These are phyloP conservation scores for Triticum monococcum DNA, from an alignment of 176 grass and related monocot genomes.

Conservation along the genomic window DNA sequence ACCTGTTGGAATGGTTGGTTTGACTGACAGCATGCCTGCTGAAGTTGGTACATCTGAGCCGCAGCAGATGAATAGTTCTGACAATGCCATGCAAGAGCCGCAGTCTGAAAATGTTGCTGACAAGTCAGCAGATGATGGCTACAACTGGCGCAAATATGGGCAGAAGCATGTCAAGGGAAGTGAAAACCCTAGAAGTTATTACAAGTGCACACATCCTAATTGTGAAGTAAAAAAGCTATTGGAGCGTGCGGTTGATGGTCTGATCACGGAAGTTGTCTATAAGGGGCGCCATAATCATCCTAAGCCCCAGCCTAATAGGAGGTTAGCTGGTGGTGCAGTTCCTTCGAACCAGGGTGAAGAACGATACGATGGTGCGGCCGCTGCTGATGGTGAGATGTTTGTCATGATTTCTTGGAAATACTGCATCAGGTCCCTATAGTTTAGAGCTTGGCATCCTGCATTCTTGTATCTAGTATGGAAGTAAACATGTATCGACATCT, in stretches of 20 bases:
- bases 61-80: conserved; percentile 42
- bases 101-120: conserved; percentile 61
- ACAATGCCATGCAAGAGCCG: conserved; percentile 45
- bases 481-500: neutral
- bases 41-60: conserved; percentile 52
- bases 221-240: conserved; percentile 98
- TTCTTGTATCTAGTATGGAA: neutral
- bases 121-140: conserved; percentile 81
- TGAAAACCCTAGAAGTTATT: conserved; percentile 98
- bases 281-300: conserved; percentile 90
- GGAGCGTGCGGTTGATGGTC: conserved; percentile 83
- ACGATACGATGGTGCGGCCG: conserved; percentile 51
- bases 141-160: conserved; percentile 98
- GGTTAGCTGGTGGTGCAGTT: conserved; percentile 56
- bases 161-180: conserved; percentile 97
- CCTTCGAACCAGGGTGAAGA: conserved; percentile 66
- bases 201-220: conserved; percentile 98
- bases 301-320: conserved; percentile 80
- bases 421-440: neutral
- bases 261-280: conserved; percentile 90
- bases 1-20: conserved; percentile 49
- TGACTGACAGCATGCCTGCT: conserved; percentile 38
- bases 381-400: conserved; percentile 60
- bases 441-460: conserved; percentile 13
- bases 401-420: neutral